These are phyloP conservation scores for Ambrosia trifida DNA, from an alignment of 129 eudicot genomes.

Conservation along the genomic window DNA sequence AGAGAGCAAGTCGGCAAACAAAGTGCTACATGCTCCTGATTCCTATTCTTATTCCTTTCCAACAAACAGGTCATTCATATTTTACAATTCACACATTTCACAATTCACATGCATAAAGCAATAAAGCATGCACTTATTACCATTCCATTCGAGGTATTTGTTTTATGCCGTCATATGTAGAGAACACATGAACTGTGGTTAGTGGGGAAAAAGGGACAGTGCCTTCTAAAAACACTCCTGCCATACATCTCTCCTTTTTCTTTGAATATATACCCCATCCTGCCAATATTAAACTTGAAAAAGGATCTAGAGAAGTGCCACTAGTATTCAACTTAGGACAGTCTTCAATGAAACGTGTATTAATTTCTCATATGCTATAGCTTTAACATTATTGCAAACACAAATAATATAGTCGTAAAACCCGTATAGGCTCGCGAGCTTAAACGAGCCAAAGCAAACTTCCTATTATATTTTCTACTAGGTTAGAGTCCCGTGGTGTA, in stretches of 20 bases:
- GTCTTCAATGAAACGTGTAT: no score
- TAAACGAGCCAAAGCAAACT: no score
- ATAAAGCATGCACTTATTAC: constrained; percentile 6
- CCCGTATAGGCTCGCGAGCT: no score
- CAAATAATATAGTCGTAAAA: no score
- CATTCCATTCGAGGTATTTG: not conserved
- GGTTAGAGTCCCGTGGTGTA: no score
- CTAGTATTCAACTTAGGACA: not conserved
- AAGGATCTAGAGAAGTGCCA: not conserved
- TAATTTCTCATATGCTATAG: not conserved
- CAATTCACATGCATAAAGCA: not conserved
- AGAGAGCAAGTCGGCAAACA: not conserved
- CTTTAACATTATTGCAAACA: no score
- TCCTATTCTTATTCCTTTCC: constrained; percentile 7
- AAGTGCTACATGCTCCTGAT: not conserved
- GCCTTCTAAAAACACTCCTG: no score
- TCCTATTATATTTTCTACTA: no score
- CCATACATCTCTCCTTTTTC: not conserved
- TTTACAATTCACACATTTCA: not conserved
- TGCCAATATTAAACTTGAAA: no score
- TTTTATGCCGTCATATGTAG: not conserved
- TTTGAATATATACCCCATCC: not conserved
- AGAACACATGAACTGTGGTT: not conserved
- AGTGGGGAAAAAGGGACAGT: not conserved
- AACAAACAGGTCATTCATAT: constrained; percentile 3